A percentile compares a stretch with the other conserved stretches of the same genome.
Evolutionary conservation across 2,329 filamentous ascomycete species (phyloP).

Genomic region (Scytalidium sp.): DNA sequence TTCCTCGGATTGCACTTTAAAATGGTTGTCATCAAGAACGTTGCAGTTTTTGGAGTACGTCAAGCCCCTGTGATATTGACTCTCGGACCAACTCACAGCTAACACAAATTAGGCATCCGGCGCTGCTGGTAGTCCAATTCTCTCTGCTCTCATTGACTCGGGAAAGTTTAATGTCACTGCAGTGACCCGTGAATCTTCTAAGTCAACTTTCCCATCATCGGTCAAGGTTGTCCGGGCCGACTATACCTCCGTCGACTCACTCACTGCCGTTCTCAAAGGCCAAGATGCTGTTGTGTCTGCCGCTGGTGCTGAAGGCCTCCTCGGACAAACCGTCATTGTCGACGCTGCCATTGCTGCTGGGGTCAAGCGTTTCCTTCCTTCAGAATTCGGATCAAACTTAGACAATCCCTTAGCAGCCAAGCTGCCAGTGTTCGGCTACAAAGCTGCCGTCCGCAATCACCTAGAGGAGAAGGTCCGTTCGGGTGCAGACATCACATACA

Average conservation of each 20-base stretch:
- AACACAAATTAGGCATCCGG: constrained; percentile 17
- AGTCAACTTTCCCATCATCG: constrained; percentile 18
- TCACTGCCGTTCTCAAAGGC: constrained; percentile 46
- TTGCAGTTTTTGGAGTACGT: constrained; percentile 20
- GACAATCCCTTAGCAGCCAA: constrained; percentile 31
- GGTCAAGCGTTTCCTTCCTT: constrained; percentile 59
- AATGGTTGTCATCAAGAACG: constrained; percentile 23
- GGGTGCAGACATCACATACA: constrained; percentile 49
- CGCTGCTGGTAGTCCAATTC: constrained; percentile 18
- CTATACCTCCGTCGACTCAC: constrained; percentile 36
- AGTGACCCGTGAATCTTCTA: constrained; percentile 37
- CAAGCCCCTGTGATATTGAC: constrained; percentile 2
- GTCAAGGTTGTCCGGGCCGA: constrained; percentile 43
- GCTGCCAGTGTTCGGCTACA: constrained; percentile 51
- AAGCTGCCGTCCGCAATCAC: constrained; percentile 40
- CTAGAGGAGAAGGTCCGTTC: constrained; percentile 36
- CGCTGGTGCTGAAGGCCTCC: constrained; percentile 31
- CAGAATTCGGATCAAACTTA: constrained; percentile 49
- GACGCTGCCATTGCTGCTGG: constrained; percentile 57
- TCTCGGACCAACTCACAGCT: constrained; percentile 6
- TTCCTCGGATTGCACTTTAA: neutral
- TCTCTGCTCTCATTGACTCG: constrained; percentile 19
- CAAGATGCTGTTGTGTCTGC: constrained; percentile 57
- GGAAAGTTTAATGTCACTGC: constrained; percentile 44
- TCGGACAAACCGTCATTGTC: constrained; percentile 47